Percentiles rank a stretch among this genome's conserved stretches.
phyloP scores from a whole-genome alignment of 2,329 filamentous ascomycete genomes.

The Podosphaera leucotricha region DNA sequence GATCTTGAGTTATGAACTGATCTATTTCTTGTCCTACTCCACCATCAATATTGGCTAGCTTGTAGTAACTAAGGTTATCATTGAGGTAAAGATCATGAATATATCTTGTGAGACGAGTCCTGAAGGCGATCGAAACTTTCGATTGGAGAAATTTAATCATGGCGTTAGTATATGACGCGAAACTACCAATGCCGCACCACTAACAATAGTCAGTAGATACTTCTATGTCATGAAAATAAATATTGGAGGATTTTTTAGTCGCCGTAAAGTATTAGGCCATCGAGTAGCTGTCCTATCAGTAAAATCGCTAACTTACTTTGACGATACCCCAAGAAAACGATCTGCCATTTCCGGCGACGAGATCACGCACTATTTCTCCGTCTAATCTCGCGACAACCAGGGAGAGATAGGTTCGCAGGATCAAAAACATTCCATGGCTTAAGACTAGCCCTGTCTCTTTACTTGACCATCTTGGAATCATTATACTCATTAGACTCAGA shows the following conservation, averaged over 20 bases:
- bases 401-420: constrained; percentile 76
- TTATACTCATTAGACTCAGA: constrained; percentile 57
- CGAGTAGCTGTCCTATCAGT: no score
- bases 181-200: no score
- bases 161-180: no score
- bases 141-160: constrained; percentile 99
- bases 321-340: constrained; percentile 74
- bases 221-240: no score
- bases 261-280: no score
- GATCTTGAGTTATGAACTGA: constrained; percentile 88
- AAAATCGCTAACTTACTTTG: no score
- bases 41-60: constrained; percentile 82
- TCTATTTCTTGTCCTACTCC: constrained; percentile 98
- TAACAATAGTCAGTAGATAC: no score
- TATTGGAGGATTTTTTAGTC: no score
- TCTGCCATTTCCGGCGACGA: constrained; percentile 75
- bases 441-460: constrained; percentile 69
- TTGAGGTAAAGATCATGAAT: constrained; percentile 92
- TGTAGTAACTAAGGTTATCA: constrained; percentile 97
- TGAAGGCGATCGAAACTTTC: constrained; percentile 77
- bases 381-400: constrained; percentile 92
- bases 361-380: constrained; percentile 70
- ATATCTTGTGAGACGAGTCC: constrained; percentile 75
- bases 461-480: constrained; percentile 72
- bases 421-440: constrained; percentile 82